These are phyloP conservation scores for Gaeumannomyces sp. DNA, from an alignment of 2,329 filamentous ascomycete species.

Conservation along the genomic window DNA sequence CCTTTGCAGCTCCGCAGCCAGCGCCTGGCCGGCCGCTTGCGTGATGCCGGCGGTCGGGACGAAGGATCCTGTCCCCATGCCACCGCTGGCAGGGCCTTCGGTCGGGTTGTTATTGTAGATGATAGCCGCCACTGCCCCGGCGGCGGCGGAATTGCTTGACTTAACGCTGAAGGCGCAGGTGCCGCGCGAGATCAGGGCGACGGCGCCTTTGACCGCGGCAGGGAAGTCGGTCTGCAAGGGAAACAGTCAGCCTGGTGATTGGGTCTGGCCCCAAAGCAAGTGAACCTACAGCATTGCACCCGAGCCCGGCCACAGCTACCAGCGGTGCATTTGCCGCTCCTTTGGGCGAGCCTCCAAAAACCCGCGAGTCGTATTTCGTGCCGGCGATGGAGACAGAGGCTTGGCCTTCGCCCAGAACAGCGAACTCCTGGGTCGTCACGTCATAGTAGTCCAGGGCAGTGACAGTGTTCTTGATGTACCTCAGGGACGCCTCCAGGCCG, in stretches of 20 bases:
- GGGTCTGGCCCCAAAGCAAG: no score
- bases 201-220: conserved; percentile 48
- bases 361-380: conserved; percentile 18
- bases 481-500: conserved; percentile 40
- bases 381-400: conserved; percentile 26
- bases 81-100: conserved; percentile 56
- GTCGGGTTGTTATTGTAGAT: conserved; percentile 68
- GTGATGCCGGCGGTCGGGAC: conserved; percentile 64
- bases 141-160: conserved; percentile 58
- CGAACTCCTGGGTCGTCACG: conserved; percentile 39
- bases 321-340: conserved; percentile 35
- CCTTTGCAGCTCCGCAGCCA: conserved; percentile 39
- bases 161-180: conserved; percentile 67
- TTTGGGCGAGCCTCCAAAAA: conserved; percentile 44
- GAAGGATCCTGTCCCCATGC: conserved; percentile 58
- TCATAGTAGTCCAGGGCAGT: conserved; percentile 33
- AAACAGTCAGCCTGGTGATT: no score
- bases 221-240: conserved; percentile 51
- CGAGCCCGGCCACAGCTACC: conserved; percentile 43
- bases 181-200: conserved; percentile 67
- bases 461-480: conserved; percentile 36
- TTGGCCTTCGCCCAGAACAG: conserved; percentile 29
- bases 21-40: conserved; percentile 48
- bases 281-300: conserved; percentile 33
- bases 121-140: conserved; percentile 64